Evolutionary conservation across 805 yeast genomes (phyloP), one percentile per base, ranked within the genome.

Genomic region (Saccharomycopsis lassenensis): DNA sequence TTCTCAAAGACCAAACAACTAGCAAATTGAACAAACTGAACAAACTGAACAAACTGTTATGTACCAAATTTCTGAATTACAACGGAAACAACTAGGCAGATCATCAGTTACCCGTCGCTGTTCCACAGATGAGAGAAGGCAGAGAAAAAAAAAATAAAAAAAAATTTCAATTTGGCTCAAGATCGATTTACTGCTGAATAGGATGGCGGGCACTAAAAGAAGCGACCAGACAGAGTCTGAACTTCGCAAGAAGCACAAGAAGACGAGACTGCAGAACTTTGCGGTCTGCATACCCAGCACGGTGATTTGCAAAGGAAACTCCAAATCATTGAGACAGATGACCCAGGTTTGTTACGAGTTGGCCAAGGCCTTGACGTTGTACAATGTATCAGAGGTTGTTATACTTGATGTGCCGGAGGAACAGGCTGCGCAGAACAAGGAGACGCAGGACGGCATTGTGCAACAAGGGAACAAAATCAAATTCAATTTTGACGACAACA

Each of bases 211-310:
- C n/a, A n/a, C n/a, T n/a, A n/a, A n/a, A 8, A 22, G 24, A 22
- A 22, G 24, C 24, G 10, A 22, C 24, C 7, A 22, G 24, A 8
- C 32, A 46, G 45, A 24, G 11, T 43, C 10, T 31, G 30, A 24
- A 20, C 15, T 15, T 5, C 32, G 32, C 18, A 41, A 41, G 24
- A 41, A 37, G 18, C 44, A 41, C 33, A 41, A 34, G 21, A 41
- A 38, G 5, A 25, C 41, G 37, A 45, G 45, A 22, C 38, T 36
- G 4, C 40, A 49, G 12, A 65, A 65, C 47, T 67, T 67, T 43
- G 65, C 85, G 1, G 48, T 85, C 2, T 83, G 94, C 51, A 65
- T 85, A 23, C 93, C 95, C 1, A 72, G 89, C 1, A 65, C 77
- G 1, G 62, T 76, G 12, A 66, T 85, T 8, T 62, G 71, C 1